Evolutionary conservation across 768 basidiomycete genomes (phyloP).

Genomic region (Termitomyces sp.): DNA sequence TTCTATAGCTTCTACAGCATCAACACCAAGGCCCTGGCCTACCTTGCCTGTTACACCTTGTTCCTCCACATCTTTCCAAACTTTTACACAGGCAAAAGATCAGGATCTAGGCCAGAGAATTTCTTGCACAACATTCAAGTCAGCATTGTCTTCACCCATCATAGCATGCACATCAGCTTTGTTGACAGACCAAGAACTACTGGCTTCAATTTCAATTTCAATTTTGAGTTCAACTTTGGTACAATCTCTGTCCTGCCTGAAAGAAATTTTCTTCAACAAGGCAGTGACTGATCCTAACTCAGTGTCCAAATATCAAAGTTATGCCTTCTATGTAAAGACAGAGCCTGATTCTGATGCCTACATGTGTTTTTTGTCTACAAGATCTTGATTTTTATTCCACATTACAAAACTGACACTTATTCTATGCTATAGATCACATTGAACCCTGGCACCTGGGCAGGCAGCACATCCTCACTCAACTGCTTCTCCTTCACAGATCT

Average conservation of each 20-base stretch:
- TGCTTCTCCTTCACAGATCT: constrained; percentile 13
- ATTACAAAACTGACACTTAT: background rate
- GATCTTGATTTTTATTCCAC: background rate
- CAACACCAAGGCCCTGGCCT: background rate
- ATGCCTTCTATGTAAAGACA: constrained; percentile 13
- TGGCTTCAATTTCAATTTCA: background rate
- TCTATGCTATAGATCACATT: background rate
- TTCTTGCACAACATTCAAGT: background rate
- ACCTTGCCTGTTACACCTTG: background rate
- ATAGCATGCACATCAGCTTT: background rate
- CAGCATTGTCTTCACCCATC: no score
- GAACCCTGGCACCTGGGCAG: background rate
- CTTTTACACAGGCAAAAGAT: background rate
- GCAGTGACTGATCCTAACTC: constrained; percentile 13
- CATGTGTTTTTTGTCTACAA: constrained; percentile 9
- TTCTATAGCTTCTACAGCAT: background rate
- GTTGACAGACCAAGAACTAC: background rate
- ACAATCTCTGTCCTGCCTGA: constrained; percentile 19
- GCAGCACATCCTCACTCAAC: background rate
- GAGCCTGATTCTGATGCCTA: constrained; percentile 12
- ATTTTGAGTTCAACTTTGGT: no score
- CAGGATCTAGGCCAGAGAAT: background rate
- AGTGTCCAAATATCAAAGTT: constrained; percentile 21
- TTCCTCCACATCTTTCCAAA: background rate
- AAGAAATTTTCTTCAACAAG: constrained; percentile 38